Evolutionary conservation across 495 filamentous ascomycete genomes (phyloP).

Genomic region (Penicillium malachiteum): DNA sequence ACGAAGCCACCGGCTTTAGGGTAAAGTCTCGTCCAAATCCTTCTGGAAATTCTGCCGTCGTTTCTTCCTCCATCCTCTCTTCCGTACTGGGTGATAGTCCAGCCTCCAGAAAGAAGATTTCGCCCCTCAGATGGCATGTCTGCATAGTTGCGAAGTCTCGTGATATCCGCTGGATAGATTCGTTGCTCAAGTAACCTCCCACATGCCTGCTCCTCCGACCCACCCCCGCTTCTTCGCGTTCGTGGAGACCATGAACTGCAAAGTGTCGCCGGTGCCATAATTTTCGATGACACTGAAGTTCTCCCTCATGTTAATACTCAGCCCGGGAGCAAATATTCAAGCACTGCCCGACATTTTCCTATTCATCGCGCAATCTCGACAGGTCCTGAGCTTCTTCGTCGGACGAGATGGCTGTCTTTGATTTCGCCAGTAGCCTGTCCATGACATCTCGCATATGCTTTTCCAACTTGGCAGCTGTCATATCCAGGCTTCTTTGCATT

Average conservation of each 20-base stretch:
- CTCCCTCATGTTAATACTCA: conserved; percentile 30
- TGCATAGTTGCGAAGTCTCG: conserved; percentile 30
- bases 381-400: conserved; percentile 34
- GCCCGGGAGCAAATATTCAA: conserved; percentile 40
- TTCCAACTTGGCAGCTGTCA: conserved; percentile 33
- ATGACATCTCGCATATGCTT: conserved; percentile 33
- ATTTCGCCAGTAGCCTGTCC: conserved; percentile 33
- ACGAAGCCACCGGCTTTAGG: too few species aligned
- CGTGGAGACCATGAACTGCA: conserved; percentile 46
- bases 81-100: too few species aligned
- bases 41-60: too few species aligned
- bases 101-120: too few species aligned
- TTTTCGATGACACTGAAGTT: conserved; percentile 37
- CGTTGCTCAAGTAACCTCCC: conserved; percentile 38
- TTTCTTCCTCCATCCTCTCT: too few species aligned
- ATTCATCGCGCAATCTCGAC: conserved; percentile 35
- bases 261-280: conserved; percentile 36
- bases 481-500: conserved; percentile 37
- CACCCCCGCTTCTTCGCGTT: conserved; percentile 38
- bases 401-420: conserved; percentile 25
- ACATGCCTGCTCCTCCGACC: conserved; percentile 44
- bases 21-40: too few species aligned
- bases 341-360: conserved; percentile 37
- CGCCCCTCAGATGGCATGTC: conserved; percentile 12
- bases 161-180: conserved; percentile 39